These are phyloP conservation scores for Fusarium domesticum DNA, from an alignment of 2,329 filamentous ascomycete genomes.

Conservation along the genomic window DNA sequence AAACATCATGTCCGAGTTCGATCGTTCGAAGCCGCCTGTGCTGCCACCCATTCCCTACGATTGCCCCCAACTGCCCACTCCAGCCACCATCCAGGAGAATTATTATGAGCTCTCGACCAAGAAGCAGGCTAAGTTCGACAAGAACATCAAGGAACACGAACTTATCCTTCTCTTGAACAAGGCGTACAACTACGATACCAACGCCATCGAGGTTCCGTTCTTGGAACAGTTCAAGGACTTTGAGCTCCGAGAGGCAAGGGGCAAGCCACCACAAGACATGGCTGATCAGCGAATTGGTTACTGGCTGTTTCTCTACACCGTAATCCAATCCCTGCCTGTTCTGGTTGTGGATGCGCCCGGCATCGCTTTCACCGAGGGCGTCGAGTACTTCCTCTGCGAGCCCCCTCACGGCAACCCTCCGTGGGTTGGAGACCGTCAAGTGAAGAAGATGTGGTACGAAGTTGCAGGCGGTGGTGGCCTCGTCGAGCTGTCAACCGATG, in stretches of 20 bases:
- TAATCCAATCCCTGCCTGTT: constrained; percentile 74
- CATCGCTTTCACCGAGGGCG: constrained; percentile 64
- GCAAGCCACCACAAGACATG: constrained; percentile 64
- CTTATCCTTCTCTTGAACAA: constrained; percentile 72
- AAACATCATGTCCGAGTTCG: constrained; percentile 80
- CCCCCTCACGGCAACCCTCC: constrained; percentile 69
- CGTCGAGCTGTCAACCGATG: constrained; percentile 58
- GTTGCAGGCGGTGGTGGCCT: constrained; percentile 61
- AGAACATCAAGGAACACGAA: constrained; percentile 75
- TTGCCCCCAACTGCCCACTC: constrained; percentile 70
- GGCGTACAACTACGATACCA: constrained; percentile 75
- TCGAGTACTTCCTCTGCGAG: constrained; percentile 80
- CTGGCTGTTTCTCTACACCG: constrained; percentile 79
- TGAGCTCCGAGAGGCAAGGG: constrained; percentile 64
- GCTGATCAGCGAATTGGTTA: constrained; percentile 69
- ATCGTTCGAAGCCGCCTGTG: constrained; percentile 83
- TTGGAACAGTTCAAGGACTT: constrained; percentile 68
- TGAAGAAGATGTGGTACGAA: constrained; percentile 71
- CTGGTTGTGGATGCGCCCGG: constrained; percentile 73
- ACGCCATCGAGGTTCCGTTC: constrained; percentile 57
- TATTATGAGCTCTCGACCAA: constrained; percentile 65
- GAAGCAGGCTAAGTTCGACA: constrained; percentile 69
- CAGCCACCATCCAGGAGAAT: constrained; percentile 63
- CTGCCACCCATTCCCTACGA: constrained; percentile 91
- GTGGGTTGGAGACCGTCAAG: constrained; percentile 65